A percentile compares a stretch with the other conserved stretches of the same genome.
Evolutionary conservation across 2,329 filamentous ascomycete genomes (phyloP).

Genomic region (Trichoderma oligosporum): DNA sequence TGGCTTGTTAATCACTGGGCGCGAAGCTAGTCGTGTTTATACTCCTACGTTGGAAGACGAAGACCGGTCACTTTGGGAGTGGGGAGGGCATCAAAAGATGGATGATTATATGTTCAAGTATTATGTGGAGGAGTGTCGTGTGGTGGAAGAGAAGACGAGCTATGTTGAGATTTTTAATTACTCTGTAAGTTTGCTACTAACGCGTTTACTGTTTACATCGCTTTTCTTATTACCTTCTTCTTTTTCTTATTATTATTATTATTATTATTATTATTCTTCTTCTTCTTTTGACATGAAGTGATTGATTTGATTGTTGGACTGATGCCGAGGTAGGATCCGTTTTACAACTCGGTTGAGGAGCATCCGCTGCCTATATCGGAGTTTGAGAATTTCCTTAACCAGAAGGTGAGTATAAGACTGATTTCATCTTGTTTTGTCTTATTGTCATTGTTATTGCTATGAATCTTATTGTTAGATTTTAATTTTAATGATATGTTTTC

Average conservation of each 20-base stretch:
- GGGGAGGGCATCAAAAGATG: slow-evolving; percentile 36
- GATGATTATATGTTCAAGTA: slow-evolving; percentile 56
- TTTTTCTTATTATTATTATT: too few species aligned
- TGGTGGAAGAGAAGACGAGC: slow-evolving; percentile 49
- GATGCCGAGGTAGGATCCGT: slow-evolving; percentile 41
- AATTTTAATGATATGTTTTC: too few species aligned
- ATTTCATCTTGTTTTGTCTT: not conserved
- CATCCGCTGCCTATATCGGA: slow-evolving; percentile 51
- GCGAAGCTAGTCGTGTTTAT: too few species aligned
- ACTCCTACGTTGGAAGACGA: too few species aligned
- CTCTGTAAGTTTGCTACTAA: slow-evolving; percentile 40
- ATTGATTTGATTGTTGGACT: too few species aligned
- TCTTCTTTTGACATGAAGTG: not conserved
- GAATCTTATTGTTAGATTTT: too few species aligned
- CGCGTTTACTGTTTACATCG: too few species aligned
- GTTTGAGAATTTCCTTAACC: slow-evolving; percentile 55
- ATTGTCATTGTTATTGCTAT: not conserved
- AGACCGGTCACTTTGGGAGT: too few species aligned
- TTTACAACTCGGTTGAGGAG: slow-evolving; percentile 48
- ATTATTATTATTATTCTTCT: too few species aligned
- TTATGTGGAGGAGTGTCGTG: slow-evolving; percentile 46
- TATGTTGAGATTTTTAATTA: slow-evolving; percentile 60
- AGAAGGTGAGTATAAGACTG: slow-evolving; percentile 38
- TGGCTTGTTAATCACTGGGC: too few species aligned
- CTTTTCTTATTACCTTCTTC: too few species aligned